A percentile compares a stretch with the other conserved stretches of the same genome.
Evolutionary conservation across 306 rosid genomes (phyloP).

Genomic region (Lagenaria siceraria): DNA sequence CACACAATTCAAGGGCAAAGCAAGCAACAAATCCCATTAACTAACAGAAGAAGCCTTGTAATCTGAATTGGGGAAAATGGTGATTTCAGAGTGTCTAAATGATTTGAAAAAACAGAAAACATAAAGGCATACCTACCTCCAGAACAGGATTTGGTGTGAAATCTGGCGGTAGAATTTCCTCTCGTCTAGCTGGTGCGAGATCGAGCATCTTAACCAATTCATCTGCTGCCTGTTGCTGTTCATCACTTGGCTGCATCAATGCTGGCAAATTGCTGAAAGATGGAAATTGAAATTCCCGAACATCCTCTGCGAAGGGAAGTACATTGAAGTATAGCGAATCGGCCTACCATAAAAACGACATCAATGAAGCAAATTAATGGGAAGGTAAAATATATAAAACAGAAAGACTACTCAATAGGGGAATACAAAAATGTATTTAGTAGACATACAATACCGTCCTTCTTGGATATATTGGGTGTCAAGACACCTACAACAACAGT

Average conservation of each 20-base stretch:
- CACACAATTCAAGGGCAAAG: not conserved
- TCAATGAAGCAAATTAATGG: constrained; percentile 10
- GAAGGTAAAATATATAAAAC: constrained; percentile 3
- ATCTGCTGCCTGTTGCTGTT: constrained; percentile 71
- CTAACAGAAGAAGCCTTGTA: not conserved
- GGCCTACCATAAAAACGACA: constrained; percentile 36
- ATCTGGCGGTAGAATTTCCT: constrained; percentile 62
- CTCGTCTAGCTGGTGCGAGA: constrained; percentile 54
- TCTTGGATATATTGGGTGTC: constrained; percentile 62
- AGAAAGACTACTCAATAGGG: not conserved
- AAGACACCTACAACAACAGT: constrained; percentile 60
- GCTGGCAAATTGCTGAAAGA: constrained; percentile 56
- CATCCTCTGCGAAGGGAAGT: constrained; percentile 81
- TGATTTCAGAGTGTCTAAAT: not conserved
- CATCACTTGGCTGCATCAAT: constrained; percentile 50
- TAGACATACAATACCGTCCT: constrained; percentile 47
- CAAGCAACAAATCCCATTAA: not conserved
- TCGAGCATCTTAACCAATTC: constrained; percentile 59
- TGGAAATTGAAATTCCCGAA: constrained; percentile 82
- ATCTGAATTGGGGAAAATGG: not conserved
- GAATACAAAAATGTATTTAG: constrained; percentile 1
- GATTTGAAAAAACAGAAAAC: not conserved
- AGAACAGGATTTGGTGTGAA: constrained; percentile 73
- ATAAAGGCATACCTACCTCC: constrained; percentile 56
- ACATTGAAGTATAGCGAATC: constrained; percentile 84